Evolutionary conservation across 1,284 basidiomycete species (phyloP).

Genomic region (Microbotryomycetes sp.): DNA sequence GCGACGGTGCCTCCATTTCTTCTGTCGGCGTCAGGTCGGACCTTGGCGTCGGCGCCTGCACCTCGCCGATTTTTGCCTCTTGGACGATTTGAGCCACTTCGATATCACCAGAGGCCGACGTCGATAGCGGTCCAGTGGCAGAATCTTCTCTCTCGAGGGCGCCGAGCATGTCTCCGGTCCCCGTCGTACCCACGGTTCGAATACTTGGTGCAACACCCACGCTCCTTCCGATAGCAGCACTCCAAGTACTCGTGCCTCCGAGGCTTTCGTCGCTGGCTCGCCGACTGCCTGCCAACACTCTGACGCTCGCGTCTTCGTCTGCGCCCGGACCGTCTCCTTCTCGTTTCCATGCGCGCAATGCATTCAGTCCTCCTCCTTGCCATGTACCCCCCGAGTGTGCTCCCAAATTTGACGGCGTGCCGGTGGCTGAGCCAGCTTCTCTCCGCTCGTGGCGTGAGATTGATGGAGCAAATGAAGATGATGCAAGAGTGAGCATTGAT

Average conservation of each 20-base stretch:
- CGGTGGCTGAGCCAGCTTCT: background rate
- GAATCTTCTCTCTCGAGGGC: background rate
- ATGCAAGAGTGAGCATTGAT: slow-evolving; percentile 82
- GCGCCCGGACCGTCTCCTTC: slow-evolving; percentile 1
- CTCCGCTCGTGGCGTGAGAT: slow-evolving; percentile 2
- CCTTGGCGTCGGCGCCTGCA: background rate
- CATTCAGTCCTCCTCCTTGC: background rate
- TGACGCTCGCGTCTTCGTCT: slow-evolving; percentile 29
- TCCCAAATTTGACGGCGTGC: background rate
- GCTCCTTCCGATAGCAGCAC: background rate
- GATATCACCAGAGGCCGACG: background rate
- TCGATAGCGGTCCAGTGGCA: background rate
- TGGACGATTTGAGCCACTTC: background rate
- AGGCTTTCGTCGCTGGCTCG: slow-evolving; percentile 25
- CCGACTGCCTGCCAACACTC: slow-evolving; percentile 20
- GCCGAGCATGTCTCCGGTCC: background rate
- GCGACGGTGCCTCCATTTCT: background rate
- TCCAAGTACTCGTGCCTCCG: slow-evolving; percentile 23
- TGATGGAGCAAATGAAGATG: slow-evolving; percentile 66
- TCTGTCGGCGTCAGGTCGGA: background rate
- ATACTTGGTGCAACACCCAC: background rate
- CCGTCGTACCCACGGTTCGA: slow-evolving; percentile 5
- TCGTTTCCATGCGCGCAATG: background rate
- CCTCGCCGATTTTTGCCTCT: background rate
- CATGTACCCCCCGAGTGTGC: background rate